A percentile compares a stretch with the other conserved stretches of the same genome.
Evolutionary conservation across 2,329 filamentous ascomycete species (phyloP).

Genomic region (Alternaria sp.): DNA sequence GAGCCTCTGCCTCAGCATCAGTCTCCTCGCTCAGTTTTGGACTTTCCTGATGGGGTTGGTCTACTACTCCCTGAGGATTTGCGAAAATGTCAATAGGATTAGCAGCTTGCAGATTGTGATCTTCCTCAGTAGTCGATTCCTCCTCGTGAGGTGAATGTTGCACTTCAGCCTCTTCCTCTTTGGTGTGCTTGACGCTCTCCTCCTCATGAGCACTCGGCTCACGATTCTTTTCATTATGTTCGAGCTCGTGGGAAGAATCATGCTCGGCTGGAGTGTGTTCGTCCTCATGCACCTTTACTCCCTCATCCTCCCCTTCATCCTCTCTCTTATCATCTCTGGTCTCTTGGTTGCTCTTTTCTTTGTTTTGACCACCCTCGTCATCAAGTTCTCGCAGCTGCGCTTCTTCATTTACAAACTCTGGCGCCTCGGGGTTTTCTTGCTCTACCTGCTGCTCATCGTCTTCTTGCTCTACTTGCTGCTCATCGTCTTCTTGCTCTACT

Average conservation of each 20-base stretch:
- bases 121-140: not conserved
- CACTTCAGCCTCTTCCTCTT: not conserved
- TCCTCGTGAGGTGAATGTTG: slow-evolving; percentile 3
- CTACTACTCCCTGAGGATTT: slow-evolving; percentile 3
- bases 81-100: slow-evolving; percentile 1
- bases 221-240: not conserved
- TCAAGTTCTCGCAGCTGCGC: slow-evolving; percentile 6
- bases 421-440: not conserved
- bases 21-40: slow-evolving; percentile 5
- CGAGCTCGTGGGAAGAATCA: slow-evolving; percentile 1
- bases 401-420: slow-evolving; percentile 10
- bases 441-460: slow-evolving; percentile 10
- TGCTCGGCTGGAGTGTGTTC: slow-evolving; percentile 5
- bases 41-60: not conserved
- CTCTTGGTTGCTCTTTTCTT: slow-evolving; percentile 4
- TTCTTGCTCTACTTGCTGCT: not conserved
- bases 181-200: not conserved
- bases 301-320: slow-evolving; percentile 5
- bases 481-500: too few species aligned
- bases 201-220: not conserved
- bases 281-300: slow-evolving; percentile 2
- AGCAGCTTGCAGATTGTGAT: slow-evolving; percentile 1
- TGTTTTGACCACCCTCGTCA: slow-evolving; percentile 8
- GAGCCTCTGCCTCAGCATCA: slow-evolving; percentile 13
- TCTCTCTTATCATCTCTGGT: not conserved